A percentile compares a stretch with the other conserved stretches of the same genome.
phyloP scores from a whole-genome alignment of 805 yeast genomes.

The Scheffersomyces coipomensis region DNA sequence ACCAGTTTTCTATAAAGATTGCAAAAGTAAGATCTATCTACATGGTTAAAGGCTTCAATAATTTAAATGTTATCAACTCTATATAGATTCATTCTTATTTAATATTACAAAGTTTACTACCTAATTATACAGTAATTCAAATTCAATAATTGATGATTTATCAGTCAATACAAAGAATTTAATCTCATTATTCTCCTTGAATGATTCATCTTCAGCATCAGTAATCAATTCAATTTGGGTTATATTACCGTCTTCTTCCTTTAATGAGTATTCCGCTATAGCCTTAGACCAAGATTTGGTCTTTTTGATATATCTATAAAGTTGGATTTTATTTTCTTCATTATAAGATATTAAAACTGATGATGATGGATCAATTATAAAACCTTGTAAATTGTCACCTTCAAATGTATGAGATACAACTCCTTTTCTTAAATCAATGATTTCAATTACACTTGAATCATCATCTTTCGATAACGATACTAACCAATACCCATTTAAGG shows the following conservation, averaged over 20 bases:
- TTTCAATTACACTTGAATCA: conserved; percentile 23
- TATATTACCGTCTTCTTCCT: neutral
- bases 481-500: conserved; percentile 66
- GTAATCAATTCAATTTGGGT: conserved; percentile 5
- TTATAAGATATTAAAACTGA: conserved; percentile 24
- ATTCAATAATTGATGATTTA: conserved; percentile 12
- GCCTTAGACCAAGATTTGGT: conserved; percentile 34
- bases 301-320: conserved; percentile 39
- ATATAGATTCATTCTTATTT: too few species aligned
- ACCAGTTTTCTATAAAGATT: too few species aligned
- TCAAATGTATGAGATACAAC: conserved; percentile 23
- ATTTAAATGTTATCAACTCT: too few species aligned
- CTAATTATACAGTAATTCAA: conserved; percentile 5
- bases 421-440: conserved; percentile 52
- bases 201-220: conserved; percentile 9
- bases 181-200: conserved; percentile 7
- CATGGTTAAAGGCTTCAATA: too few species aligned
- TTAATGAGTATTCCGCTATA: neutral
- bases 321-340: conserved; percentile 14
- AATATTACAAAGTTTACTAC: too few species aligned
- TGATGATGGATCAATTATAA: conserved; percentile 37
- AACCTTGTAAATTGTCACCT: conserved; percentile 16
- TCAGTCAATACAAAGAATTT: conserved; percentile 10
- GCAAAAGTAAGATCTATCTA: too few species aligned
- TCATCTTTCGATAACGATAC: conserved; percentile 26